Base-by-base conservation (phyloP, 768 basidiomycete species). In the Galerina marginata region DNA sequence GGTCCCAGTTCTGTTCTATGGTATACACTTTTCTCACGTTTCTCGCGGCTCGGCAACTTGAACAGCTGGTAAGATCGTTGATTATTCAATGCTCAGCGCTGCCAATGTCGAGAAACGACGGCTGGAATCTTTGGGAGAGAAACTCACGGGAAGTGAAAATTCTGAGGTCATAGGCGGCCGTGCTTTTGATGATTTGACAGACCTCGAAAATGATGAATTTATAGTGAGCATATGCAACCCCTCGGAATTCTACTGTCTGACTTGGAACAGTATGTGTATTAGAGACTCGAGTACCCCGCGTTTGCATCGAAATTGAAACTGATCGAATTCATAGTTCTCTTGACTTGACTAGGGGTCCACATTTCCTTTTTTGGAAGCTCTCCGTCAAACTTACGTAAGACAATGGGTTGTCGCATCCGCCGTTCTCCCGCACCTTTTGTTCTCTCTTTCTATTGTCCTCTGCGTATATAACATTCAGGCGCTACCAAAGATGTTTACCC, bases 141-240 rank as follows among this genome's bases (percentile, higher is more conserved):
- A 11, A 3, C n/a, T 14, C 16, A 23, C 16, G 10, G 47, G 50
- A 6, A 20, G 20, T 20, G 52, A 23, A 2, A 14, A 14, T 7
- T 12, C 16, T 9, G 11, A 15, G 4, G 43, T 47, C 44, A 20
- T 20, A 20, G 67, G 67, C 2, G 45, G 15, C 2, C 58, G 54
- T 38, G 69, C 69, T n/a, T 70, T 67, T 36, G 65, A 68, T 20
- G 69, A 70, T 58, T 45, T 70, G 44, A 70, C 69, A 2, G 69
- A 68, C 44, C 38, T 70, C 4, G 62, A 68, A 40, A 70, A 70
- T 37, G 65, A 70, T 33, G 69, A 70, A 42, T 70, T 70, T 46
- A 66, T 70, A 44, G 69, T 70, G 38, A 53, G 69, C 20, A 20
- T 20, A 20, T 20, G 20, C 20, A 20, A 20, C 20, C 20, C 20